A percentile compares a stretch with the other conserved stretches of the same genome.
phyloP scores from a whole-genome alignment of 108 stramenopile species.

The Stephanodiscus minutulus region DNA sequence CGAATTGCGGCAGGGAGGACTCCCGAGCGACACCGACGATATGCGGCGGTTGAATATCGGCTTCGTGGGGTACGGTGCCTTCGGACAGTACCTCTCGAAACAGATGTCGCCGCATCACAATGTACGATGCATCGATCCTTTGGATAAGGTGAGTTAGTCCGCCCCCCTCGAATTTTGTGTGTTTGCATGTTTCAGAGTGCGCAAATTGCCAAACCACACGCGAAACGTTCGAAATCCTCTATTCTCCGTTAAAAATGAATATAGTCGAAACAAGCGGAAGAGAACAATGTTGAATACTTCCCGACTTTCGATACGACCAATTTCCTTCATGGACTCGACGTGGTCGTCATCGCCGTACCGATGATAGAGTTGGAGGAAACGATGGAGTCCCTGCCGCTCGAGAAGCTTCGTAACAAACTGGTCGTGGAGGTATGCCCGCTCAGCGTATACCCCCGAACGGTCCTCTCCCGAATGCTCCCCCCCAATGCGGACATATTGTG shows the following conservation, averaged over 20 bases:
- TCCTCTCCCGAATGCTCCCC: conserved; percentile 72
- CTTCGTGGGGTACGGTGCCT: conserved; percentile 53
- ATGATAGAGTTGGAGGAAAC: conserved; percentile 81
- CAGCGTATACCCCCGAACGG: conserved; percentile 64
- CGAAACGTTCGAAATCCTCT: no score
- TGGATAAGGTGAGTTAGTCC: conserved; percentile 43
- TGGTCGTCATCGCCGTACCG: conserved; percentile 78
- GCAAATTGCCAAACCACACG: not conserved
- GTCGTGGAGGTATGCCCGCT: conserved; percentile 83
- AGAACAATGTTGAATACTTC: conserved; percentile 72
- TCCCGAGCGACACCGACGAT: conserved; percentile 66
- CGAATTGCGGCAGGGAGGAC: conserved; percentile 33
- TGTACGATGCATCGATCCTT: conserved; percentile 74
- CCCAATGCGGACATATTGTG: conserved; percentile 88
- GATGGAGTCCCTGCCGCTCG: conserved; percentile 58
- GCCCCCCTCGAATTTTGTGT: not conserved
- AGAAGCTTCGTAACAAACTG: conserved; percentile 68
- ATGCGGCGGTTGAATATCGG: conserved; percentile 51
- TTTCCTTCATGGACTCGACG: conserved; percentile 75
- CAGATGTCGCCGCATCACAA: conserved; percentile 61
- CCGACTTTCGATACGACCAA: conserved; percentile 67
- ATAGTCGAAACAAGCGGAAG: conserved; percentile 73
- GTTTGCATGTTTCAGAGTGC: not conserved
- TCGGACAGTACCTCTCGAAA: conserved; percentile 59
- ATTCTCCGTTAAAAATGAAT: not conserved